Evolutionary conservation across 768 basidiomycete species (phyloP), one percentile per base, ranked within the genome.

Genomic region (Steccherinum ochraceum): DNA sequence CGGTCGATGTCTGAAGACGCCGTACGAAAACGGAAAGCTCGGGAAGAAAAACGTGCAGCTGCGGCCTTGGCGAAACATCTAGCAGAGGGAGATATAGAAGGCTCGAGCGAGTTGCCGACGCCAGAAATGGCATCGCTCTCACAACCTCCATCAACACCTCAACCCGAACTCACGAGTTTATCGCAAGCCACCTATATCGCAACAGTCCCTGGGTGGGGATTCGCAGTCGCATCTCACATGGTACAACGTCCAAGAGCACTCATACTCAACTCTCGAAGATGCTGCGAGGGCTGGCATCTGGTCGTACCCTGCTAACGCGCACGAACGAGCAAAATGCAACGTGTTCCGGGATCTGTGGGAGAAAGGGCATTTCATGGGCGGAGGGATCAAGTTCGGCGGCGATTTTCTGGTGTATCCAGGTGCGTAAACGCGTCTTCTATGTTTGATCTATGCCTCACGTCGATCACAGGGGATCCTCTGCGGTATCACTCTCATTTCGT

Each of bases 351-450:
- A 81, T 56, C 64, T 96, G 12, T 91, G 89, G 86, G 80, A 84
- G 54, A 79, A 85, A 66, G 90, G 89, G 0, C 84, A 85, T 63
- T 96, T 80, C 64, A 79, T 96, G 80, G 93, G 93, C 44, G 81
- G 81, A 0, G 94, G 93, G 0, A 81, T 94, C 66, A 89, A 87
- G 65, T 99, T 99, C 61, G 96, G 96, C 4, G 94, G 93, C 1
- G 93, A 98, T 60, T 97, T 92, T 66, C 70, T 99, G 41, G 88
- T 97, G 1, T 99, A 99, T 69, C 96, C 96, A 47, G 95, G 95
- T 87, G 63, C 40, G 80, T 18, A 43, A 7, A 39, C n/a, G n/a
- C n/a, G n/a, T 43, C 41, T 43, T 18, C 41, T 5, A 23, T 67
- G 13, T 7, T 21, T 45, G 19, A 35, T 27, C 12, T 23, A n/a